These are phyloP conservation scores for Mortierella antarctica DNA, from an alignment of 192 early-diverging fungal species.

Conservation along the genomic window DNA sequence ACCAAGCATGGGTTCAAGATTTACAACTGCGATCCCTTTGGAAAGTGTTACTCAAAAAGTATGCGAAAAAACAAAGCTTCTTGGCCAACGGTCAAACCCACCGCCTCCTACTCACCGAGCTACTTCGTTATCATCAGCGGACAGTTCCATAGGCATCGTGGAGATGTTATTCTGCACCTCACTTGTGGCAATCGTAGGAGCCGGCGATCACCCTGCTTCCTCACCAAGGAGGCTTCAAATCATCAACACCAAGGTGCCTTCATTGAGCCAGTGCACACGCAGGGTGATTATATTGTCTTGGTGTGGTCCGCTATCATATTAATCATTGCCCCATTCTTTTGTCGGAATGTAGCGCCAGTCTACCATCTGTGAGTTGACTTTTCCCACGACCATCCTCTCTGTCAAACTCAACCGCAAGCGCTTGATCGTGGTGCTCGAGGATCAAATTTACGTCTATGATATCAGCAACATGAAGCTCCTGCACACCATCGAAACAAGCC, in stretches of 20 bases:
- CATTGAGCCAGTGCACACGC: background rate
- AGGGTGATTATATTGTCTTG: too few species aligned
- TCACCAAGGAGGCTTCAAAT: slow-evolving; percentile 93
- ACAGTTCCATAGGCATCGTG: slow-evolving; percentile 92
- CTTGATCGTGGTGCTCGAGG: slow-evolving; percentile 94
- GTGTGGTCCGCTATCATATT: too few species aligned
- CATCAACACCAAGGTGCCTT: slow-evolving; percentile 92
- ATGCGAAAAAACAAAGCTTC: slow-evolving; percentile 17
- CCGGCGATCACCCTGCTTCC: slow-evolving; percentile 90
- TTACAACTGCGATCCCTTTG: slow-evolving; percentile 98
- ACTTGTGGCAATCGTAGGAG: slow-evolving; percentile 94
- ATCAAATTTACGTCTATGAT: slow-evolving; percentile 97
- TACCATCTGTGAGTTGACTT: slow-evolving; percentile 97
- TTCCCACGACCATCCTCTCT: slow-evolving; percentile 90
- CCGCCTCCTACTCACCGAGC: background rate
- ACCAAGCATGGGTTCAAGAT: slow-evolving; percentile 90
- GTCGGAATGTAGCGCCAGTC: slow-evolving; percentile 78
- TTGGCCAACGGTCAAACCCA: background rate
- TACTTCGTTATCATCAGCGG: slow-evolving; percentile 56
- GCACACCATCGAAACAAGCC: slow-evolving; percentile 94
- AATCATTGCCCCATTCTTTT: too few species aligned
- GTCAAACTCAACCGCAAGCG: slow-evolving; percentile 98
- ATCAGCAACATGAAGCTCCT: slow-evolving; percentile 98
- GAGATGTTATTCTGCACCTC: slow-evolving; percentile 98
- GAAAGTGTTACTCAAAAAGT: slow-evolving; percentile 91